Conservation (phyloP, 768 basidiomycete genomes). For the Amanita pseudoporphyria region DNA sequence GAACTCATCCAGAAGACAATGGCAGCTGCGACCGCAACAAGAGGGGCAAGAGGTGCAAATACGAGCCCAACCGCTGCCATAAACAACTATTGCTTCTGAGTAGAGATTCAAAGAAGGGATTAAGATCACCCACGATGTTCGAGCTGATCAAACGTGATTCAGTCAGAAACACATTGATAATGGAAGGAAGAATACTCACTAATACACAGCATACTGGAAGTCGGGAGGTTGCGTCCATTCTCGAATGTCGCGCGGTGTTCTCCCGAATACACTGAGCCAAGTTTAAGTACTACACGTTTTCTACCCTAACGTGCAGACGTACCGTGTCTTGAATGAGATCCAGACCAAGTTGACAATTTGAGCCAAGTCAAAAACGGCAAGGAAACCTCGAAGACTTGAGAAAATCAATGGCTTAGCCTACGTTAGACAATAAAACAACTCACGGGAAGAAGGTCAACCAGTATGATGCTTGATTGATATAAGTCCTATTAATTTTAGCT, state of each 20-base stretch:
- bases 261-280: slow-evolving; percentile 56
- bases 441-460: slow-evolving; percentile 94
- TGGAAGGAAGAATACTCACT: slow-evolving; percentile 39
- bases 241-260: slow-evolving; percentile 83
- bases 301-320: slow-evolving; percentile 16
- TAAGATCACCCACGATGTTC: slow-evolving; percentile 39
- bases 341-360: slow-evolving; percentile 88
- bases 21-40: slow-evolving; percentile 76
- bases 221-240: slow-evolving; percentile 87
- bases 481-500: slow-evolving; percentile 69
- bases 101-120: background rate
- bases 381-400: slow-evolving; percentile 70
- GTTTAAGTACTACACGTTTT: background rate
- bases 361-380: slow-evolving; percentile 90
- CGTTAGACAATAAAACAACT: slow-evolving; percentile 17
- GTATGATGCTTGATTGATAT: slow-evolving; percentile 85
- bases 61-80: slow-evolving; percentile 91
- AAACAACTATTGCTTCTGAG: slow-evolving; percentile 43
- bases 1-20: slow-evolving; percentile 83
- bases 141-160: slow-evolving; percentile 25
- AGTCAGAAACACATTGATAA: background rate
- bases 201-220: slow-evolving; percentile 83
- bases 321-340: slow-evolving; percentile 80
- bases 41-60: slow-evolving; percentile 89
- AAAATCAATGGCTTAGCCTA: background rate